Base-by-base conservation (phyloP, 495 filamentous ascomycete genomes). In the Aspergillus egyptiacus region DNA sequence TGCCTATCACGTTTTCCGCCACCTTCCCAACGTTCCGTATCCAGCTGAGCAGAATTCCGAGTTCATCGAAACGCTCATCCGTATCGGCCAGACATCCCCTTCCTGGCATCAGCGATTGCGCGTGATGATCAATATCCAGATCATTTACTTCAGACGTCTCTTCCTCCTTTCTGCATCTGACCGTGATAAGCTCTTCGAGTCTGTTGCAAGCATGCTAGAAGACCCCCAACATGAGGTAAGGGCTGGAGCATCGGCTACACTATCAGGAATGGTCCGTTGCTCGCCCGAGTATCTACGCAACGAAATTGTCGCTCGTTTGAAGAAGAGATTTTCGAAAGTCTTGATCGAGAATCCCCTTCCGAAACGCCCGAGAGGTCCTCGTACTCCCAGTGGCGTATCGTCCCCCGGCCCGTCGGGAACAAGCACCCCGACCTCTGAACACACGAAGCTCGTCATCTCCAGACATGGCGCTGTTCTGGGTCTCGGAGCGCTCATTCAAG, bases 111-210 rank as follows among this genome's bases (percentile, higher is more conserved):
- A 97, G 65, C 87, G 93, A 18, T 76, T 99, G 30, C 83, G 93
- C n/a, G 87, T 95, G 20, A 81, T 97, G 56, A 95, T 99, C 70
- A 97, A 96, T 69, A 97, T 99, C 75, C 93, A 99, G 65, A 91
- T 96, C 59, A 84, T 99, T 61, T 99, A 95, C 73, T 99, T 97
- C 81, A 87, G 93, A 33, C 86, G 89, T 23, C 76, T 99, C 19
- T 99, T 99, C 77, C 73, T 96, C n/a, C 86, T 95, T 55, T 81
- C 82, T n/a, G 68, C 73, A 8, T 64, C 73, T 13, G 81, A 95
- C 59, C 86, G 93, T 48, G 76, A 88, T 51, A 77, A 77, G 38
- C 80, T 99, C 11, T 94, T 96, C 62, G 82, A 86, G 37, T 91
- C 89, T 51, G 91, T 99, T 5, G 83, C 88, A 19, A 86, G 81